Evolutionary conservation across 495 filamentous ascomycete genomes (phyloP).

Genomic region (Friedmanniomyces simplex): DNA sequence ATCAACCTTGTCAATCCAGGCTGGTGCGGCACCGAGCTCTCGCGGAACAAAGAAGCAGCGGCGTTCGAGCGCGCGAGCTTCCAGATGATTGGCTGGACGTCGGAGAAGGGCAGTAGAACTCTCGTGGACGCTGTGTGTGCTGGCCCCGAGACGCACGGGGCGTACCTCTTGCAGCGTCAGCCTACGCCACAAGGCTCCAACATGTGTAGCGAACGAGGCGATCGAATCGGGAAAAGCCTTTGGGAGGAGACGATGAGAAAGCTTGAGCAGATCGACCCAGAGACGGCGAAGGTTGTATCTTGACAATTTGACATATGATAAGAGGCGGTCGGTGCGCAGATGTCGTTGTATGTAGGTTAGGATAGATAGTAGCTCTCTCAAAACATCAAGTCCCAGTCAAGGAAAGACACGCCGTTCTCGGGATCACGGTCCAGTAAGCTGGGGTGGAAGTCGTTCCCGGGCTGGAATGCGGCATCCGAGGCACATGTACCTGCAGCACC

Average conservation of each 20-base stretch:
- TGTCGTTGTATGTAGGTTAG: no score
- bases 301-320: no score
- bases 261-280: conserved; percentile 22
- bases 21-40: conserved; percentile 29
- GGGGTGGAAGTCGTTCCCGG: not conserved
- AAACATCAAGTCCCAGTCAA: not conserved
- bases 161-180: conserved; percentile 23
- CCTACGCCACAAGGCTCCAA: conserved; percentile 8
- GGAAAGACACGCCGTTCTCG: not conserved
- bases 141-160: conserved; percentile 27
- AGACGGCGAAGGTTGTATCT: conserved; percentile 6
- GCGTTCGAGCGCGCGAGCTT: conserved; percentile 4
- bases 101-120: conserved; percentile 33
- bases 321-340: no score
- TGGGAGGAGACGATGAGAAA: conserved; percentile 20
- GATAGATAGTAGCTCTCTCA: no score
- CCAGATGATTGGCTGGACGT: conserved; percentile 24
- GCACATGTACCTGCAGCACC: not conserved
- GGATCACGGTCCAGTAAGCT: not conserved
- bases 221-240: conserved; percentile 14
- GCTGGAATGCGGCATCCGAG: not conserved
- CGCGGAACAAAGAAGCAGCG: conserved; percentile 10
- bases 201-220: conserved; percentile 21
- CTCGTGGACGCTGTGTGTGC: conserved; percentile 30
- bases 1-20: conserved; percentile 35